Percentiles rank a stretch among this genome's conserved stretches.
phyloP scores from a whole-genome alignment of 2,329 filamentous ascomycete species.

The Cryphonectria carpinicola region DNA sequence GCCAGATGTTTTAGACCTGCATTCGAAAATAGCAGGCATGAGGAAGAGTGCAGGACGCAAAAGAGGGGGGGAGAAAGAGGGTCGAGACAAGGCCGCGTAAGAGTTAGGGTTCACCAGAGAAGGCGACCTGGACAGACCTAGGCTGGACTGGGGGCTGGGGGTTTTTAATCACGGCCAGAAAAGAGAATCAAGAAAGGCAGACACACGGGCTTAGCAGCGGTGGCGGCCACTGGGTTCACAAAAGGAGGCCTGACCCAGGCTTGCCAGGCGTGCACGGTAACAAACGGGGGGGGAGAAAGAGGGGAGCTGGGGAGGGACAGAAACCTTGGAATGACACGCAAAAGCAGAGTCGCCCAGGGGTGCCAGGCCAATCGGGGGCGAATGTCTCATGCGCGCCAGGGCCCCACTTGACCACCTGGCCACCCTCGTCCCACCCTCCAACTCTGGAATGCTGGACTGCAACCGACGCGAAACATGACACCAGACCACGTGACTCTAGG shows the following conservation, averaged over 20 bases:
- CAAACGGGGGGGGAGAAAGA: neutral
- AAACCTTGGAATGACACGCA: constrained; percentile 6
- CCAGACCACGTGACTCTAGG: constrained; percentile 27
- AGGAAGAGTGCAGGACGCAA: neutral
- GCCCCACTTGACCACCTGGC: neutral
- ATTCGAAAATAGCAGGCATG: neutral
- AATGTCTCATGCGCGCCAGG: neutral
- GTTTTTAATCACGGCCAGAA: neutral
- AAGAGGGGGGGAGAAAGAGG: neutral
- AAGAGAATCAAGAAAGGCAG: too few species aligned
- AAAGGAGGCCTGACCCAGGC: neutral
- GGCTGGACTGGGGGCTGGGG: neutral
- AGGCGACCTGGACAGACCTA: constrained; percentile 6
- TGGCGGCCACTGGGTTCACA: neutral
- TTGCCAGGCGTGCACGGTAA: neutral
- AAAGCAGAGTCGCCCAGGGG: neutral
- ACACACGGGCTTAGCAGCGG: neutral
- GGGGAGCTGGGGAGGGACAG: constrained; percentile 7
- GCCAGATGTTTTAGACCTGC: neutral
- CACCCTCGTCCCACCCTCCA: neutral
- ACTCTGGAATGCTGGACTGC: neutral
- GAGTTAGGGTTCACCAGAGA: constrained; percentile 16
- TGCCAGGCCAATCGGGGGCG: neutral
- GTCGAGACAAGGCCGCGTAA: constrained; percentile 22
- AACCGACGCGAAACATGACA: constrained; percentile 19